phyloP scores from a whole-genome alignment of 75 land plant species.

The Pinus tabuliformis region DNA sequence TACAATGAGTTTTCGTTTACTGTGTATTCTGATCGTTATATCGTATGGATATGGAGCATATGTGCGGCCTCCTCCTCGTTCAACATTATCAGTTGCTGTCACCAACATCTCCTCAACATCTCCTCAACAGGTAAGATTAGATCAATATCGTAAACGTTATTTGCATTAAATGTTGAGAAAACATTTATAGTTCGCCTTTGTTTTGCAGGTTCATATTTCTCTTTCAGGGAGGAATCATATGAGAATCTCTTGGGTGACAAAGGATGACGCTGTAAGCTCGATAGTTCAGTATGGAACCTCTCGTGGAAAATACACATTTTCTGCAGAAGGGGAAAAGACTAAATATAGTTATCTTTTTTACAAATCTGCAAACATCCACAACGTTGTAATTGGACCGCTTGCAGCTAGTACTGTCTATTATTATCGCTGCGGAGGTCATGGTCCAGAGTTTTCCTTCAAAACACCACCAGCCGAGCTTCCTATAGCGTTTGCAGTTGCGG shows the following conservation, averaged over 20 bases:
- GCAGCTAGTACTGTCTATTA: slow-evolving; percentile 52
- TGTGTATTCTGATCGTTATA: too few relatives aligned
- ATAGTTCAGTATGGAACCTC: slow-evolving; percentile 73
- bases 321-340: slow-evolving; percentile 55
- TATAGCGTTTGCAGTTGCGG: slow-evolving; percentile 65
- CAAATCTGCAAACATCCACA: background rate
- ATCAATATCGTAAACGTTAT: too few relatives aligned
- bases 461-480: slow-evolving; percentile 72
- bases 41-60: too few relatives aligned
- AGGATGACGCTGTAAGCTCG: too few relatives aligned
- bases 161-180: too few relatives aligned
- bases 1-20: too few relatives aligned
- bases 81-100: too few relatives aligned
- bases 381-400: slow-evolving; percentile 17
- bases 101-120: too few relatives aligned
- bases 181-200: too few relatives aligned
- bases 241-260: slow-evolving; percentile 38
- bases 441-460: slow-evolving; percentile 55
- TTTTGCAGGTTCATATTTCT: too few relatives aligned
- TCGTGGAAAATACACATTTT: slow-evolving; percentile 39
- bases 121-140: too few relatives aligned
- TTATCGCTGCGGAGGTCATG: slow-evolving; percentile 70
- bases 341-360: slow-evolving; percentile 71
- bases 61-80: too few relatives aligned
- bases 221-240: slow-evolving; percentile 48